A percentile compares a stretch with the other conserved stretches of the same genome.
Conservation (phyloP, 23 red algal species). For the Gracilaria domingensis region DNA sequence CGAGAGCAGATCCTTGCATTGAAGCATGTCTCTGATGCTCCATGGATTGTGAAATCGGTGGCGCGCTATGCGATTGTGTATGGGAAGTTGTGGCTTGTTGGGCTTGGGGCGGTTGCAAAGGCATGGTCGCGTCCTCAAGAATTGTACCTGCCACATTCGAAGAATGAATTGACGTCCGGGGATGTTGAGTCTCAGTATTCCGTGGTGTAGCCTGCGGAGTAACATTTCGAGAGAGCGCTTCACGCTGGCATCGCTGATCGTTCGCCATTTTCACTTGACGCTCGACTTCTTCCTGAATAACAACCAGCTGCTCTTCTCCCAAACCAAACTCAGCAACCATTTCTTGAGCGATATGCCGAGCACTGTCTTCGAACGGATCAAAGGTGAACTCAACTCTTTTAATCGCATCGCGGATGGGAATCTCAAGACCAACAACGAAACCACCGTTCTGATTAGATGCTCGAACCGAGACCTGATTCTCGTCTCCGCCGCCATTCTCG, state of each 20-base stretch:
- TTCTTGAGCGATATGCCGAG: slow-evolving; percentile 87
- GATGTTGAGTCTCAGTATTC: background rate
- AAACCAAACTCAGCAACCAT: slow-evolving; percentile 94
- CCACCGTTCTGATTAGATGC: slow-evolving; percentile 65
- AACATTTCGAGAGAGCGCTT: slow-evolving; percentile 57
- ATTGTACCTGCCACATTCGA: slow-evolving; percentile 11
- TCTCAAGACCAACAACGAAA: slow-evolving; percentile 77
- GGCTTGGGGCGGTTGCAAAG: background rate
- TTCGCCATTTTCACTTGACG: slow-evolving; percentile 71
- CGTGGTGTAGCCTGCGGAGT: slow-evolving; percentile 43
- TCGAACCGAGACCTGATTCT: slow-evolving; percentile 51
- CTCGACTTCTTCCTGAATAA: slow-evolving; percentile 87
- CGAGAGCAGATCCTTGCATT: background rate
- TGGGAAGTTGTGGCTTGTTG: background rate
- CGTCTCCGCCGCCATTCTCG: slow-evolving; percentile 34
- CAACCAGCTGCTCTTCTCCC: slow-evolving; percentile 61
- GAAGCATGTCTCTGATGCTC: background rate
- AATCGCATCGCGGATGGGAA: slow-evolving; percentile 84
- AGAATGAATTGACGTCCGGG: background rate
- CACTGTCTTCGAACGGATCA: slow-evolving; percentile 87
- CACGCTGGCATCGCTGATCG: slow-evolving; percentile 62
- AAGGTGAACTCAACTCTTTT: slow-evolving; percentile 94
- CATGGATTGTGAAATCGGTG: background rate
- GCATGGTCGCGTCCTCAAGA: background rate
- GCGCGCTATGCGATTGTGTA: background rate